Conservation (phyloP, 2,329 filamentous ascomycete genomes). For the Hymenoscyphus salicellus region DNA sequence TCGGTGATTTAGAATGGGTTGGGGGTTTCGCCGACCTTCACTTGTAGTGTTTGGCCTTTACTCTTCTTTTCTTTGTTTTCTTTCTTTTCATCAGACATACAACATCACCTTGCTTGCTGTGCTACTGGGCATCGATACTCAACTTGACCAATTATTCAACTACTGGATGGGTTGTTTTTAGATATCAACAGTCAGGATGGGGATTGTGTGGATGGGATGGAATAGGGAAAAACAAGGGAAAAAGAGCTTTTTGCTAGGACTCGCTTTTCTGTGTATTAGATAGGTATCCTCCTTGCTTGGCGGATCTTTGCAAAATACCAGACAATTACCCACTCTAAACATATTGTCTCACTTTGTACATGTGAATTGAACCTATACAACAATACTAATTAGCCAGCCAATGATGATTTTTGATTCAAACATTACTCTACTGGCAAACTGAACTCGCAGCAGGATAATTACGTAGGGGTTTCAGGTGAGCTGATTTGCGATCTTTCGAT, state of each 20-base stretch:
- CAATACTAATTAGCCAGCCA: not conserved
- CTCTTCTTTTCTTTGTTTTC: constrained; percentile 14
- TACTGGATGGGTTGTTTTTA: constrained; percentile 4
- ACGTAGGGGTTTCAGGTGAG: no score
- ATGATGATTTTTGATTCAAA: not conserved
- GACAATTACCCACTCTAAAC: constrained; percentile 39
- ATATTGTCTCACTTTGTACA: not conserved
- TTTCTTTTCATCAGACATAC: constrained; percentile 10
- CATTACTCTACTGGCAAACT: no score
- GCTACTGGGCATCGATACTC: not conserved
- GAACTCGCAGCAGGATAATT: no score
- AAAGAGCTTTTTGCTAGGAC: constrained; percentile 27
- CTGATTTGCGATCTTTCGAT: not conserved
- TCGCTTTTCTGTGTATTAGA: constrained; percentile 40
- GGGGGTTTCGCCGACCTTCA: constrained; percentile 74
- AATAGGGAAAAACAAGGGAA: constrained; percentile 5
- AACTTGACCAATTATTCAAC: constrained; percentile 6
- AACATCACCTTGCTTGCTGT: constrained; percentile 15
- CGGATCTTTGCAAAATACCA: constrained; percentile 32
- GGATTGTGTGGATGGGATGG: not conserved
- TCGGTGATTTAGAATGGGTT: constrained; percentile 86
- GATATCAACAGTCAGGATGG: constrained; percentile 12
- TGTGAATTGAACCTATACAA: not conserved
- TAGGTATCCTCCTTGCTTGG: constrained; percentile 24
- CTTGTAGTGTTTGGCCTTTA: constrained; percentile 46